A percentile compares a stretch with the other conserved stretches of the same genome.
These are phyloP conservation scores for Tetraselmis chui DNA, from an alignment of 139 green algal species.

Conservation along the genomic window DNA sequence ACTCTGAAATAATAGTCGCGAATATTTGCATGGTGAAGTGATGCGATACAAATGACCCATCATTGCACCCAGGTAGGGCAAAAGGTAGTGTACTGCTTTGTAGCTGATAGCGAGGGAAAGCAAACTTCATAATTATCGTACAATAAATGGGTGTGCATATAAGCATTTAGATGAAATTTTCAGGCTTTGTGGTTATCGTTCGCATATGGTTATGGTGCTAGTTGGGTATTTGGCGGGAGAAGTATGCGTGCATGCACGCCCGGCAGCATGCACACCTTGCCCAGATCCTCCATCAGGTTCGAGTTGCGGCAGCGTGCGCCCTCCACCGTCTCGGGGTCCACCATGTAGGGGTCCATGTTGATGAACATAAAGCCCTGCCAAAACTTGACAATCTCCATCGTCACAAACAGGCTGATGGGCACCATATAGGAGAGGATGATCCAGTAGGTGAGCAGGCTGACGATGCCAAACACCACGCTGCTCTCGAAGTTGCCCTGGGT, in stretches of 20 bases:
- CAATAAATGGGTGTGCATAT: no score
- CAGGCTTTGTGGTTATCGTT: no score
- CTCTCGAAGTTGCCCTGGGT: slow-evolving; percentile 27
- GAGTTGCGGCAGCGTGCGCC: slow-evolving; percentile 62
- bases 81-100: no score
- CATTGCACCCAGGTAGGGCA: no score
- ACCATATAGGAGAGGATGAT: slow-evolving; percentile 90
- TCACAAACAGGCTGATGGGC: slow-evolving; percentile 97
- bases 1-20: no score
- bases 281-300: slow-evolving; percentile 97
- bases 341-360: slow-evolving; percentile 16
- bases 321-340: slow-evolving; percentile 7
- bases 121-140: no score
- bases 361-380: slow-evolving; percentile 72
- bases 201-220: no score
- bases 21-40: no score
- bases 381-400: slow-evolving; percentile 92
- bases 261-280: slow-evolving; percentile 22
- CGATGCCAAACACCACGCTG: slow-evolving; percentile 15
- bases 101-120: no score
- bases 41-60: no score
- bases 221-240: not conserved
- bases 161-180: no score
- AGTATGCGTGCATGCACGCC: no score
- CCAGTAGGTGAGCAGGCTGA: slow-evolving; percentile 77